Base-by-base conservation (phyloP, 2,329 filamentous ascomycete genomes). In the Xylariomycetidae sp. region DNA sequence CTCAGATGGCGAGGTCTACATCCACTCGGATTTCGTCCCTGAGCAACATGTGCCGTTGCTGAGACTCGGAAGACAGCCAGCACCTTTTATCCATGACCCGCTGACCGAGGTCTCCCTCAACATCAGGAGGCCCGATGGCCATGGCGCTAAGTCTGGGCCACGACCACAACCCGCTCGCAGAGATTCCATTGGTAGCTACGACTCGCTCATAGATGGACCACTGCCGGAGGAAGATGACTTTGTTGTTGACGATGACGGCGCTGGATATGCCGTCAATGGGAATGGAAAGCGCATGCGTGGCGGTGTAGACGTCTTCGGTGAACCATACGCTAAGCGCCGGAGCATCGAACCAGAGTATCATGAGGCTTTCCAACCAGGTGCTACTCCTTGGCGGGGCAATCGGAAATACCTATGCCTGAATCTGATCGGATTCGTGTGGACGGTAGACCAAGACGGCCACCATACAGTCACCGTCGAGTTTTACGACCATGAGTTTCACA, bases 401-500 rank as follows among this genome's bases (percentile, higher is more conserved):
- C 74, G 92, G 43, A 86, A 90, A 54, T 95, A 98, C 54, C 72
- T 98, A 1, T 95, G 87, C 53, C 74, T 96, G 25, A 96, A 96
- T 54, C 66, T 98, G 38, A 85, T 89, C 33, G 92, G 93, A 1
- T 92, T 93, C 52, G 85, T 95, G 7, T 98, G 92, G 87, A 96
- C 90, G 0, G 86, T 98, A 13, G 85, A 95, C 48, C 92, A 98
- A 59, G 89, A 95, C 52, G 85, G 83, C 0, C 83, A 90, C 49
- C 79, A 96, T 56, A 98, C 92, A 2, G 82, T 98, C 9, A 95
- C 89, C 0, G 89, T 96, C 2, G 92, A 96, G 52, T 98, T 98
- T 57, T 95, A 96, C 57, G 93, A 98, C 58, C 83, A 88, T 38
- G 88, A 94, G 47, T 80, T 84, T 38, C 84, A 95, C 56, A 76